Base-by-base conservation (phyloP, 73 alveolate species). In the Paramecium biaurelia region DNA sequence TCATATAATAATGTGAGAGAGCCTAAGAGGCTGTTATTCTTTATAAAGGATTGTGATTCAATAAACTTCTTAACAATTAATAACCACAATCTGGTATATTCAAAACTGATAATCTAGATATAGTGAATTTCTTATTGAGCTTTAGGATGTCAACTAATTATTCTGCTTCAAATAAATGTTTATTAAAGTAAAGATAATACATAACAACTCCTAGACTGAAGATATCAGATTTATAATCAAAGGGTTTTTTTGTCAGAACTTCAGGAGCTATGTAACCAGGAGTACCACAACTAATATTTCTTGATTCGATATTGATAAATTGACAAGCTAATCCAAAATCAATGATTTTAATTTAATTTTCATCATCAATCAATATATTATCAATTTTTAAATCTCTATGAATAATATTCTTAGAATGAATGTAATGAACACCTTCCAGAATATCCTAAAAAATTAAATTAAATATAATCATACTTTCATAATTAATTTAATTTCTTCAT, bases 301-400 rank as follows among this genome's bases (percentile, higher is more conserved):
- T 30, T 11, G 84, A 32, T 30, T 63, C 84, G 0, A 30, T 5
- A 53, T 53, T 53, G 0, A 0, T 53, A 63, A 63, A 63, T 12
- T 63, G 84, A 12, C 84, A 63, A 12, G 90, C 34, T 42, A 79
- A 45, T 79, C 90, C 90, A 47, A 42, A 79, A 79, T 79, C 90
- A 0, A 79, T 79, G 23, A 79, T 79, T 26, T 79, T 41, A n/a
- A 79, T 26, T 79, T 79, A 12, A 43, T 79, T 38, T 26, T 79
- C 90, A 15, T 72, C 56, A 38, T 72, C 86, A n/a, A 72, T 35
- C 42, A 79, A 24, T 20, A 79, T 45, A 79, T 79, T 79, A 42
- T 79, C 90, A 1, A 79, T 14, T 45, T 79, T 79, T 20, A 79
- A 18, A 45, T 79, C 90, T 34, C 74, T 41, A 43, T 79, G 90